A percentile compares a stretch with the other conserved stretches of the same genome.
Evolutionary conservation across 306 rosid genomes (phyloP).

Genomic region (Oemleria cerasiformis): DNA sequence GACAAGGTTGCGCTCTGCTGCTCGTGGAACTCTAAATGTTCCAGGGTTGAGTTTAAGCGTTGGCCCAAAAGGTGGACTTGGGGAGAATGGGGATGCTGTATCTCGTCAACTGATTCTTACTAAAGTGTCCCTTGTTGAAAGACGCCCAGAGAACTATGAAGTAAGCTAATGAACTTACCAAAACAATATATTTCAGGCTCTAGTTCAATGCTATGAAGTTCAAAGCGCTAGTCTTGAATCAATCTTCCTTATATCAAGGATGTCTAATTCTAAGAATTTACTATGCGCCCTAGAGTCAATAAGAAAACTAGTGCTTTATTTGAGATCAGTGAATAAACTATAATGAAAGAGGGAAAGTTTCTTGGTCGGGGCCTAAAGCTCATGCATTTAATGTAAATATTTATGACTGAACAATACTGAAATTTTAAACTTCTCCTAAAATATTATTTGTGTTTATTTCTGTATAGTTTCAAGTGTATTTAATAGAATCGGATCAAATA

Average conservation of each 20-base stretch:
- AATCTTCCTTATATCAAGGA: not conserved
- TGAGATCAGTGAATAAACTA: not conserved
- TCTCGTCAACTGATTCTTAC: slow-evolving; percentile 97
- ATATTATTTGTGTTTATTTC: slow-evolving; percentile 8
- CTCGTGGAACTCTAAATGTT: slow-evolving; percentile 89
- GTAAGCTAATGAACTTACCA: slow-evolving; percentile 62
- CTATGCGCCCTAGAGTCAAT: not conserved
- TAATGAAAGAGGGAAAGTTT: not conserved
- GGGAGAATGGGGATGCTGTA: slow-evolving; percentile 96
- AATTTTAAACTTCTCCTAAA: not conserved
- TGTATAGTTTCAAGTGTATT: not conserved
- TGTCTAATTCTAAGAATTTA: not conserved
- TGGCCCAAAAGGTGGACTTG: slow-evolving; percentile 98
- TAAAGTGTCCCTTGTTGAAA: slow-evolving; percentile 89
- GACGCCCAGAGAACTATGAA: slow-evolving; percentile 99
- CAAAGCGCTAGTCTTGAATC: not conserved
- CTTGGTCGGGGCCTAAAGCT: not conserved
- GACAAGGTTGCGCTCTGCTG: slow-evolving; percentile 94
- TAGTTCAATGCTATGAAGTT: slow-evolving; percentile 14
- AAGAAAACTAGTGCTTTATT: not conserved
- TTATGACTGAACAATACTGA: not conserved
- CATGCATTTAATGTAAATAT: not conserved
- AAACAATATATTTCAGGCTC: slow-evolving; percentile 5
- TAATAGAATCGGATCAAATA: slow-evolving; percentile 42
- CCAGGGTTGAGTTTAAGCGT: slow-evolving; percentile 89